A percentile compares a stretch with the other conserved stretches of the same genome.
Evolutionary conservation across 805 yeast species (phyloP).

Genomic region (Metschnikowia kunwiensis): DNA sequence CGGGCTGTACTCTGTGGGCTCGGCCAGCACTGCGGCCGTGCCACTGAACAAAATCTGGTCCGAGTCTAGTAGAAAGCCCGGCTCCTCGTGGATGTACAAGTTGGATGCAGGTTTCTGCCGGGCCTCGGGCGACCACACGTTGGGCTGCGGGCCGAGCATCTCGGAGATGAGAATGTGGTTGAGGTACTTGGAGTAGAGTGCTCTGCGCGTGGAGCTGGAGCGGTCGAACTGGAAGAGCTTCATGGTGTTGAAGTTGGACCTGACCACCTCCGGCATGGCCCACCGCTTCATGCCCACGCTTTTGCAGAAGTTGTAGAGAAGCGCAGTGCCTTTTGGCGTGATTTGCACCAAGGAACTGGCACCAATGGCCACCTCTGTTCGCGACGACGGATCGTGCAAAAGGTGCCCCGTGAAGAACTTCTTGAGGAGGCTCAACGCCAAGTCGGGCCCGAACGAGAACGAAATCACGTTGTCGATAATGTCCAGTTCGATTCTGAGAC

Average conservation of each 20-base stretch:
- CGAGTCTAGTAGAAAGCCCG: conserved; percentile 1
- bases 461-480: conserved; percentile 51
- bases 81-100: conserved; percentile 7
- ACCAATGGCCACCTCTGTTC: conserved; percentile 55
- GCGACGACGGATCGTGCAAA: conserved; percentile 70
- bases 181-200: conserved; percentile 60
- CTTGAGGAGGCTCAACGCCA: conserved; percentile 44
- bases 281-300: conserved; percentile 48
- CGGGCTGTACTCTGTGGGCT: conserved; percentile 35
- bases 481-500: conserved; percentile 46
- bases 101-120: conserved; percentile 42
- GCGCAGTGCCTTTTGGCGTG: conserved; percentile 84
- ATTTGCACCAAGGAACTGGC: conserved; percentile 59
- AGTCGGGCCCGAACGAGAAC: conserved; percentile 49
- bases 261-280: conserved; percentile 45
- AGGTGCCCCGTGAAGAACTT: conserved; percentile 59
- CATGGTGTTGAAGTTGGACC: conserved; percentile 67
- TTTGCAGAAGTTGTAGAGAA: conserved; percentile 58
- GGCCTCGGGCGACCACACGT: conserved; percentile 62
- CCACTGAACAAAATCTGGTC: conserved; percentile 9
- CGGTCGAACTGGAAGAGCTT: conserved; percentile 67
- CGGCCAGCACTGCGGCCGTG: not conserved
- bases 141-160: conserved; percentile 65
- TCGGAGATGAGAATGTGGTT: conserved; percentile 59
- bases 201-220: conserved; percentile 47